phyloP scores from a whole-genome alignment of 2,329 filamentous ascomycete species.

The Penicillium sp. region DNA sequence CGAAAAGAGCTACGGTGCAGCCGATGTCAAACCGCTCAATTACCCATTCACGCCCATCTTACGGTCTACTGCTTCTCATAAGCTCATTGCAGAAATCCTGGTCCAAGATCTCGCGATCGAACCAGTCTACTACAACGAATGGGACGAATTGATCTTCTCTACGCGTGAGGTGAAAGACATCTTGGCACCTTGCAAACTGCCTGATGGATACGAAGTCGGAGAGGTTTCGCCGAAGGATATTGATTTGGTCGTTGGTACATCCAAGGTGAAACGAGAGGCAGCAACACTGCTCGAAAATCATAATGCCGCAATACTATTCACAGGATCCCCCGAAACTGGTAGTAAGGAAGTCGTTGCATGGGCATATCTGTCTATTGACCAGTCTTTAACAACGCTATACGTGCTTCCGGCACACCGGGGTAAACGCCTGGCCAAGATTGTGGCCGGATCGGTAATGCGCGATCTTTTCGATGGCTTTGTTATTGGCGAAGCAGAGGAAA shows the following conservation, averaged over 20 bases:
- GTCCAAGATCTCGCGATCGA: background rate
- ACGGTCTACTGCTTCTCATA: background rate
- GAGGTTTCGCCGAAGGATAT: background rate
- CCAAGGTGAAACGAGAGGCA: slow-evolving; percentile 4
- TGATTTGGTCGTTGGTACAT: background rate
- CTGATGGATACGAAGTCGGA: slow-evolving; percentile 1
- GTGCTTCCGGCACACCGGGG: slow-evolving; percentile 1
- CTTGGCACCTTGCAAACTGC: background rate
- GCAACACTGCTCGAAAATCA: background rate
- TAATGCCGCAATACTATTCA: background rate
- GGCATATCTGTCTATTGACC: slow-evolving; percentile 5
- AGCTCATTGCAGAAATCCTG: background rate
- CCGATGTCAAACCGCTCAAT: slow-evolving; percentile 1
- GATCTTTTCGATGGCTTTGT: background rate
- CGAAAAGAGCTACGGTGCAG: background rate
- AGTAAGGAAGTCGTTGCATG: background rate
- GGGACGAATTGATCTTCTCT: slow-evolving; percentile 6
- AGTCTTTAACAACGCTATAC: slow-evolving; percentile 4
- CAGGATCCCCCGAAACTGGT: no score
- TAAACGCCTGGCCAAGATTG: slow-evolving; percentile 3
- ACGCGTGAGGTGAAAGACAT: background rate
- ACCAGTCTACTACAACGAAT: background rate
- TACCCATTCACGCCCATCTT: slow-evolving; percentile 2
- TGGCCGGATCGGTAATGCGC: background rate
- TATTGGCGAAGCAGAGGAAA: background rate